A percentile compares a stretch with the other conserved stretches of the same genome.
Conservation (phyloP, 352 stramenopile species). For the Globisporangium rhizosaccharum region DNA sequence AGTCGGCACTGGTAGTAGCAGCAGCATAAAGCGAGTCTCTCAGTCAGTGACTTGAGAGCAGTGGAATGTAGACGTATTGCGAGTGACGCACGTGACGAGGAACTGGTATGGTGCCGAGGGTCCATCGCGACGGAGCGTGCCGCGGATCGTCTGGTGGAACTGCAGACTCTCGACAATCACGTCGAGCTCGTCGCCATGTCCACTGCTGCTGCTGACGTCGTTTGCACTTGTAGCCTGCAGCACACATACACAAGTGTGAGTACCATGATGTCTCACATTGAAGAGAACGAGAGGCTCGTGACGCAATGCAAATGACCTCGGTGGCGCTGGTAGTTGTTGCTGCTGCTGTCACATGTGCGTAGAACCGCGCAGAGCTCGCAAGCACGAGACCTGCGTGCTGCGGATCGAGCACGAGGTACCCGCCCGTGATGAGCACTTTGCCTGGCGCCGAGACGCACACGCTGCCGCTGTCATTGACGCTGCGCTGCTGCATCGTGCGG, state of each 20-base stretch:
- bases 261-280: not conserved
- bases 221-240: too few relatives aligned
- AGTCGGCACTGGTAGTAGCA: conserved; percentile 19
- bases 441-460: conserved; percentile 90
- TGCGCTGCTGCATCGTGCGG: not conserved
- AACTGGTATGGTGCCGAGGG: conserved; percentile 21
- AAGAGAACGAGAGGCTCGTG: not conserved
- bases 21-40: not conserved
- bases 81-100: conserved; percentile 19
- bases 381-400: conserved; percentile 89
- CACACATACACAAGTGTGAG: not conserved
- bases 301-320: conserved; percentile 16
- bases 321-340: not conserved
- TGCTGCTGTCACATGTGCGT: conserved; percentile 42
- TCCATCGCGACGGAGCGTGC: conserved; percentile 20
- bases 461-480: not conserved
- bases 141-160: conserved; percentile 67
- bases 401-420: conserved; percentile 94
- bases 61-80: too few relatives aligned
- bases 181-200: not conserved
- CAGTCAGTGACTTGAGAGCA: not conserved
- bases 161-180: conserved; percentile 87
- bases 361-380: conserved; percentile 90
- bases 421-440: conserved; percentile 95
- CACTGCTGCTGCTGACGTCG: not conserved